phyloP scores from a whole-genome alignment of 345 rosid species.

The Pugionium cornutum region DNA sequence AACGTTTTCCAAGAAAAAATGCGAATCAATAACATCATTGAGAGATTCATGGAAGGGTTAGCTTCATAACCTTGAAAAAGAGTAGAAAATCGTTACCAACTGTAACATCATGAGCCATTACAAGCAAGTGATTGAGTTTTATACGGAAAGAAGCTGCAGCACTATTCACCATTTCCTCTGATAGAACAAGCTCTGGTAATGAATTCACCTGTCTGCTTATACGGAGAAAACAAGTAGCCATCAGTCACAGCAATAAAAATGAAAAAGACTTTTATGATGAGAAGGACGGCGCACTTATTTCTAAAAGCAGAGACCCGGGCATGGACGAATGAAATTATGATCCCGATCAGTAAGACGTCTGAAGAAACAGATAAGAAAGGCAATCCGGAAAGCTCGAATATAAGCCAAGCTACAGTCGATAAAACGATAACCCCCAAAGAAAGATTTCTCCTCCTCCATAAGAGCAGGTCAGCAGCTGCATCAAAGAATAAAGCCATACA shows the following conservation, averaged over 20 bases:
- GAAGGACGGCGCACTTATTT: conserved; percentile 49
- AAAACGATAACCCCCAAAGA: conserved; percentile 66
- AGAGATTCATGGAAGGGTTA: conserved; percentile 12
- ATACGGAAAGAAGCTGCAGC: conserved; percentile 81
- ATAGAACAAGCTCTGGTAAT: conserved; percentile 72
- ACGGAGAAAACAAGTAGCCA: neutral
- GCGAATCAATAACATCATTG: neutral
- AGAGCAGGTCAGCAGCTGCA: conserved; percentile 73
- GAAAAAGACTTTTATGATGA: neutral
- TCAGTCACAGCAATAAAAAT: neutral
- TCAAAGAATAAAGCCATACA: conserved; percentile 20
- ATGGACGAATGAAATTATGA: conserved; percentile 52
- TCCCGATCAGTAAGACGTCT: conserved; percentile 67
- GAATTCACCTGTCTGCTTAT: conserved; percentile 40
- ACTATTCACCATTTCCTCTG: conserved; percentile 84
- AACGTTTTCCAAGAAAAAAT: neutral
- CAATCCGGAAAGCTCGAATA: conserved; percentile 74
- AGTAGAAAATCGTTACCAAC: conserved; percentile 79
- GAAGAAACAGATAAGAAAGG: conserved; percentile 81
- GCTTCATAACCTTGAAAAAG: conserved; percentile 63
- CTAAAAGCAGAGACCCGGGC: conserved; percentile 63
- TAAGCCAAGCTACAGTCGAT: conserved; percentile 86
- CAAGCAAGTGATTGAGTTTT: conserved; percentile 70
- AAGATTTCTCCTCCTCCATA: conserved; percentile 67
- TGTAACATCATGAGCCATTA: conserved; percentile 85